Conservation (phyloP, 768 basidiomycete genomes). For the Pleurotus tuoliensis region DNA sequence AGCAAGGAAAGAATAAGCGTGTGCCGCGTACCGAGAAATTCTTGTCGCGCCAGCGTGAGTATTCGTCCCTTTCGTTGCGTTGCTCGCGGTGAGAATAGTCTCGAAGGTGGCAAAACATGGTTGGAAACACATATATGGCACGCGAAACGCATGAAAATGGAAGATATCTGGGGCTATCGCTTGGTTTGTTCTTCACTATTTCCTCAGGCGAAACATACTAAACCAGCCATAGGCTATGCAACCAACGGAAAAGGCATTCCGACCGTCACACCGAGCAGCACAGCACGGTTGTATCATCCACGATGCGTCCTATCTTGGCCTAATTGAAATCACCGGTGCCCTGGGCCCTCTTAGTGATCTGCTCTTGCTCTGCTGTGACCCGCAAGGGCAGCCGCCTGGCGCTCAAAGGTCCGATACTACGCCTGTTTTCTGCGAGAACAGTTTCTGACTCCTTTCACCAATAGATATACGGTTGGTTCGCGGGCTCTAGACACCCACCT, state of each 20-base stretch:
- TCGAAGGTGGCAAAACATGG: slow-evolving; percentile 81
- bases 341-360: slow-evolving; percentile 48
- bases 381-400: slow-evolving; percentile 55
- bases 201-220: not conserved
- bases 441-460: too few species aligned
- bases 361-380: slow-evolving; percentile 59
- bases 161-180: slow-evolving; percentile 87
- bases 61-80: not conserved
- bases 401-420: slow-evolving; percentile 47
- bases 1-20: slow-evolving; percentile 59
- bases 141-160: slow-evolving; percentile 95
- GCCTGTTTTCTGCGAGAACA: too few species aligned
- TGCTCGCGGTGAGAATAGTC: not conserved
- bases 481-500: slow-evolving; percentile 63
- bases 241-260: slow-evolving; percentile 89
- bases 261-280: slow-evolving; percentile 88
- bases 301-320: slow-evolving; percentile 82
- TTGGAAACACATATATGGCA: slow-evolving; percentile 98
- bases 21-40: slow-evolving; percentile 58
- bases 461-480: slow-evolving; percentile 63
- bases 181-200: slow-evolving; percentile 44
- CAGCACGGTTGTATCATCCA: slow-evolving; percentile 83
- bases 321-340: slow-evolving; percentile 70
- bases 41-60: slow-evolving; percentile 70
- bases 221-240: slow-evolving; percentile 54